Evolutionary conservation across 306 rosid species (phyloP), one percentile per base, ranked within the genome.

Genomic region (Vigna unguiculata): DNA sequence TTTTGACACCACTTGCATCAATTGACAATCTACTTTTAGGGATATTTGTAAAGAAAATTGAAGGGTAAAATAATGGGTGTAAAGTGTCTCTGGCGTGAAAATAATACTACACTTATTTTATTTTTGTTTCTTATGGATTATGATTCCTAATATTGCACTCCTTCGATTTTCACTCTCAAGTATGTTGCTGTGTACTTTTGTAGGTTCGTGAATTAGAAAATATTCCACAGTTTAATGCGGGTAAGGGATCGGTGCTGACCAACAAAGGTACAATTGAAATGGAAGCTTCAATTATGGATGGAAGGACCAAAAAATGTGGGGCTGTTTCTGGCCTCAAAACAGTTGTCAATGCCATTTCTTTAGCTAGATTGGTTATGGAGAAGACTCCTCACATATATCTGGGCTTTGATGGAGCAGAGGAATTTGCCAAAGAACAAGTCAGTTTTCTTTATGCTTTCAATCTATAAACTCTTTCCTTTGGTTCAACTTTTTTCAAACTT

Each of bases 281-380:
- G 97, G 97, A 92, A 71, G 97, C 96, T 72, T 81, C 89, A 14
- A 92, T 92, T 40, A 92, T 90, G 97, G 97, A 92, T 75, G 87
- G 91, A 2, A 82, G 76, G 25, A 82, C 87, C 1, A 81, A 38
- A 88, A 88, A 86, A 74, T 93, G 98, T 69, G 98, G 98, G 51
- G 93, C 97, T 41, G 97, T 93, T 75, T 91, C 98, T 34, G 98
- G 98, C 3, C 88, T 93, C 41, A 85, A 82, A 3, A 93, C 97
- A 3, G 96, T 93, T 38, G 88, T 90, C 64, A 93, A 91, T 81
- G 75, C 98, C 43, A 83, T 93, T 45, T 93, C 97, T 55, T 82
- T 93, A 66, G 98, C 98, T 40, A 80, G 97, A 15, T 69, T 87
- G 74, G 89, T 91, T 49, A 93, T 93, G 98, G 96, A 91, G 38